Evolutionary conservation across 2,329 filamentous ascomycete species (phyloP), one percentile per base, ranked within the genome.

Genomic region (Cladosporium austrohemisphaericum): DNA sequence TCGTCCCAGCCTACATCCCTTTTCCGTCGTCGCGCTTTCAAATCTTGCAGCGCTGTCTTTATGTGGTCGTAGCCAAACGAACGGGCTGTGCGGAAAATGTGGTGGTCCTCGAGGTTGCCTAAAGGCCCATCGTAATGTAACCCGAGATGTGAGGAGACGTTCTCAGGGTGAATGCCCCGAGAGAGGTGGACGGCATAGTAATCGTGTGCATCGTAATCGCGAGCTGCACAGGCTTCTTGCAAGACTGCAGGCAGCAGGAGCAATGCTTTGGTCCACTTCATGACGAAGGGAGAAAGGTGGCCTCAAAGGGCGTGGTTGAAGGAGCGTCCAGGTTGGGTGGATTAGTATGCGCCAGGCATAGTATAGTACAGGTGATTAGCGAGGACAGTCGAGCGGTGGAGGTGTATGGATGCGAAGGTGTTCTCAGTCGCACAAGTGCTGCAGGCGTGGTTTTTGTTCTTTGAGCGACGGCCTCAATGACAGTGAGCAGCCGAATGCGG

Each of bases 161-260:
- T 76, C 19, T 78, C 71, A 13, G 90, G 89, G 11, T 81, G 76
- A 5, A 79, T 75, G 29, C 78, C 74, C 10, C 79, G 72, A 52
- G 85, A 80, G 62, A 98, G 79, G 57, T 96, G 87, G 38, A 98
- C 76, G 56, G 94, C 90, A 67, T 97, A 96, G 72, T 95, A 97
- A 69, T 98, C 92, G 69, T 90, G 82, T 31, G 79, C 76, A 41
- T 86, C 79, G 74, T 94, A 88, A 49, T 67, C 58, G 33, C 63
- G 57, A 45, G 37, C 37, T 35, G 38, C 47, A 8, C 11, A 23
- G 11, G 33, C 32, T 13, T 25, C 8, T 16, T 31, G 44, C 25
- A 38, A 47, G 19, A 47, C n/a, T n/a, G 41, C 32, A 26, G 41
- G 35, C 26, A 51, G 32, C 25, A 43, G 29, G n/a, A 38, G 7